Base-by-base conservation (phyloP, 2,329 filamentous ascomycete genomes). In the Nigrospora sphaerica region DNA sequence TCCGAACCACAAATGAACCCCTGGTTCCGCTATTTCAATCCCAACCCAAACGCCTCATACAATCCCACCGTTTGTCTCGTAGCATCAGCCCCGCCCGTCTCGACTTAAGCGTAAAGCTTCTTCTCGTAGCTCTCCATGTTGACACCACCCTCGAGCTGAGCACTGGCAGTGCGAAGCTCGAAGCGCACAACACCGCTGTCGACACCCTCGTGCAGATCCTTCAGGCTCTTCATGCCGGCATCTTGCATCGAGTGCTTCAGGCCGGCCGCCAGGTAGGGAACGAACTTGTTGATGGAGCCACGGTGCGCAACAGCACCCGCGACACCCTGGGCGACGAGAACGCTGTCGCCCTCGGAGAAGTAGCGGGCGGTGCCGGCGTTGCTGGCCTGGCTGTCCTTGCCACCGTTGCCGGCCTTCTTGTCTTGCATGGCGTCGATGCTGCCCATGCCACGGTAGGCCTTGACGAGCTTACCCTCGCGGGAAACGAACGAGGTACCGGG, bases 101-200 rank as follows among this genome's bases (percentile, higher is more conserved):
- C 23, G 23, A 19, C 39, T 58, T 82, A 96, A 60, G 90, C 89
- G 72, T 95, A 98, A 57, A 98, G 86, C 81, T 97, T 98, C 86
- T 98, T 98, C 78, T 97, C 93, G 67, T 95, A 97, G 66, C 88
- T 92, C 75, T 97, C 90, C 78, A 98, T 90, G 73, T 97, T 95
- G 51, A 98, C 91, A 64, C 92, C 93, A 54, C 93, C 93, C 77
- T 98, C 93, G 49, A 95, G 79, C 79, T 95, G 90, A 43, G 93
- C 93, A 68, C 90, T 95, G 49, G 90, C 86, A 51, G 90, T 97
- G 59, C 93, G 80, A 62, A 97, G 78, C 77, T 98, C 93, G 65
- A 98, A 98, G 61, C 93, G 83, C 46, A 96, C 83, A 42, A 73
- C 80, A 50, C 91, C 89, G 32, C 81, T 75, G 55, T 74, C 70